Evolutionary conservation across 768 basidiomycete species (phyloP), one percentile per base, ranked within the genome.

Genomic region (Lentinula lateritia): DNA sequence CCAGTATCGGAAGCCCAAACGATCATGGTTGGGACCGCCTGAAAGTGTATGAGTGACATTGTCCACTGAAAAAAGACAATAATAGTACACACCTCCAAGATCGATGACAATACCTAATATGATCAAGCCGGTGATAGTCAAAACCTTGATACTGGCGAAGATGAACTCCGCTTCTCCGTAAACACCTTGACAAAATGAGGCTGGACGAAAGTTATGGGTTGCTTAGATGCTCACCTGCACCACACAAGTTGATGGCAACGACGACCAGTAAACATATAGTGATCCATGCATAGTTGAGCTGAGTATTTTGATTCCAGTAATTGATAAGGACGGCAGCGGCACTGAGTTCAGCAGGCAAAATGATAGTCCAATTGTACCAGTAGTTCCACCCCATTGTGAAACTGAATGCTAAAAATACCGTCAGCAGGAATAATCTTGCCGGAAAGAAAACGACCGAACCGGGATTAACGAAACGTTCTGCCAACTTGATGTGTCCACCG

Each of bases 131-230:
- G 79, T 81, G 65, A 94, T 90, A 0, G 90, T 89, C 63, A 95
- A 73, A n/a, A 96, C 90, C 73, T 95, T 95, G 76, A 96, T 92
- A 7, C 90, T 92, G 4, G 84, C 75, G 50, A 23, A 54, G 53
- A 86, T 78, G 69, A 95, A 95, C 72, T 95, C 93, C 6, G 85
- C 85, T 72, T 94, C 92, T 39, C 91, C 90, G 67, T 93, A 93
- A 34, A 83, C 89, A 64, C 85, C 81, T 79, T 16, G 42, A 15
- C 28, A 10, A 41, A 15, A 41, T 56, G 1, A 35, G 23, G 0
- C 18, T 23, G 16, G 13, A 9, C 7, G 46, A 18, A 48, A n/a
- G 9, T 34, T 4, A 53, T 20, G 15, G 13, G 16, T 39, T 34
- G 13, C n/a, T 23, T 57, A 28, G 20, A 50, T 36, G 65, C 73